phyloP scores from a whole-genome alignment of 352 stramenopile genomes.

The Phytophthora ramorum region DNA sequence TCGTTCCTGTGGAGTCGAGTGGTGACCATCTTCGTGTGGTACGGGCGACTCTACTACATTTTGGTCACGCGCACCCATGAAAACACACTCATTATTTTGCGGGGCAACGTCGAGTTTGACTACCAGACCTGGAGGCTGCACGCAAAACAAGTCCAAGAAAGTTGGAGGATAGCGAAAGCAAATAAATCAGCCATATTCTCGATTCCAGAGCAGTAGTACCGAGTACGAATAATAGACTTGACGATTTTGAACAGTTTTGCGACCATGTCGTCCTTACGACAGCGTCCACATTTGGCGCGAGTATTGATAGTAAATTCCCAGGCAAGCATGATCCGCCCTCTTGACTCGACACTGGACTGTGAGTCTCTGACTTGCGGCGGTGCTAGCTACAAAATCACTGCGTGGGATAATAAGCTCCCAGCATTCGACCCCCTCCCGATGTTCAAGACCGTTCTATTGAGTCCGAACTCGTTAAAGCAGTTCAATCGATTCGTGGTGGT shows the following conservation, averaged over 20 bases:
- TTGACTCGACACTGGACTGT: neutral
- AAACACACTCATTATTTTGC: constrained; percentile 33
- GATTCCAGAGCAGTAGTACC: constrained; percentile 13
- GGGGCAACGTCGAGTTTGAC: constrained; percentile 38
- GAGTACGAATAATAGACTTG: neutral
- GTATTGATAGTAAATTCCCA: neutral
- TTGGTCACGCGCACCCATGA: constrained; percentile 27
- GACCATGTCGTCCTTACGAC: neutral
- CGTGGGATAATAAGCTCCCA: constrained; percentile 1
- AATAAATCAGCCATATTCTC: neutral
- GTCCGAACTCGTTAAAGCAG: neutral
- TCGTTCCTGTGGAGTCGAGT: constrained; percentile 38
- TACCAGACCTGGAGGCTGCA: constrained; percentile 28
- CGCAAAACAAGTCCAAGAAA: constrained; percentile 19
- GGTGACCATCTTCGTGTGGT: constrained; percentile 38
- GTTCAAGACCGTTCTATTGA: constrained; percentile 8
- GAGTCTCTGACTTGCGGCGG: neutral
- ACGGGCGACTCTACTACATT: constrained; percentile 30
- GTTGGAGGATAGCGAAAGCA: neutral
- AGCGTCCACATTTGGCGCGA: neutral
- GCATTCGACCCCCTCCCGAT: constrained; percentile 7
- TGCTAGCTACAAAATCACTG: constrained; percentile 8
- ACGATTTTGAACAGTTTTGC: neutral
- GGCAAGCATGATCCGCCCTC: constrained; percentile 3
- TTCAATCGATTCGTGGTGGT: constrained; percentile 2